phyloP scores from a whole-genome alignment of 306 rosid genomes.

The Sphenostylis stenocarpa region DNA sequence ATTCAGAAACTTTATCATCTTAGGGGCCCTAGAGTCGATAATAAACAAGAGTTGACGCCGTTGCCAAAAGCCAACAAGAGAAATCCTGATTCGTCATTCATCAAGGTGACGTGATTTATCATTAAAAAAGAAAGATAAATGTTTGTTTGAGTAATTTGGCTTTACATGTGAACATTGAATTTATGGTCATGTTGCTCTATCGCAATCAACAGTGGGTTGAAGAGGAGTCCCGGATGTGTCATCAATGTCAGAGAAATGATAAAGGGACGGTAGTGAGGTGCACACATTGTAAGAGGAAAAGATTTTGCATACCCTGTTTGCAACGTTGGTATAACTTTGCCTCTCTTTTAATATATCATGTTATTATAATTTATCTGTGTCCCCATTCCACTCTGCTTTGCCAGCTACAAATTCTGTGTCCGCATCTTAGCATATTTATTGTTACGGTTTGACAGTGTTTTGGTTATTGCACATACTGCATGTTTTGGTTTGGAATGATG shows the following conservation, averaged over 20 bases:
- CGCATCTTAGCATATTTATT: background rate
- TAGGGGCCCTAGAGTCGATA: background rate
- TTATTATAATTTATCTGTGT: background rate
- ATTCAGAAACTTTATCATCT: background rate
- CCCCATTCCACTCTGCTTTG: background rate
- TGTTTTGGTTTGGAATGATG: background rate
- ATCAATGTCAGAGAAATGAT: slow-evolving; percentile 87
- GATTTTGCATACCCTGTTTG: slow-evolving; percentile 63
- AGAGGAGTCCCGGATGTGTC: slow-evolving; percentile 64
- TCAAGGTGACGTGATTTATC: slow-evolving; percentile 26
- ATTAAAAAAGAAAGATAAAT: background rate
- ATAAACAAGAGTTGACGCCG: background rate
- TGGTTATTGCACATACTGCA: background rate
- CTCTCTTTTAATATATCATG: background rate
- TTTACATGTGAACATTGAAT: background rate
- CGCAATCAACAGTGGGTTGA: slow-evolving; percentile 42
- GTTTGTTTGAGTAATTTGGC: background rate
- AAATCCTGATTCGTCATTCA: background rate
- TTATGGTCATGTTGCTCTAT: slow-evolving; percentile 7
- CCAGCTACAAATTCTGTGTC: background rate
- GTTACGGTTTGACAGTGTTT: no score
- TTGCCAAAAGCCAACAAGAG: background rate
- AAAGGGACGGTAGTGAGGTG: slow-evolving; percentile 72
- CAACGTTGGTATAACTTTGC: slow-evolving; percentile 46
- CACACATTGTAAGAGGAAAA: slow-evolving; percentile 44